Evolutionary conservation across 2,329 filamentous ascomycete genomes (phyloP), one percentile per base, ranked within the genome.

Genomic region (Davidsoniella virescens): DNA sequence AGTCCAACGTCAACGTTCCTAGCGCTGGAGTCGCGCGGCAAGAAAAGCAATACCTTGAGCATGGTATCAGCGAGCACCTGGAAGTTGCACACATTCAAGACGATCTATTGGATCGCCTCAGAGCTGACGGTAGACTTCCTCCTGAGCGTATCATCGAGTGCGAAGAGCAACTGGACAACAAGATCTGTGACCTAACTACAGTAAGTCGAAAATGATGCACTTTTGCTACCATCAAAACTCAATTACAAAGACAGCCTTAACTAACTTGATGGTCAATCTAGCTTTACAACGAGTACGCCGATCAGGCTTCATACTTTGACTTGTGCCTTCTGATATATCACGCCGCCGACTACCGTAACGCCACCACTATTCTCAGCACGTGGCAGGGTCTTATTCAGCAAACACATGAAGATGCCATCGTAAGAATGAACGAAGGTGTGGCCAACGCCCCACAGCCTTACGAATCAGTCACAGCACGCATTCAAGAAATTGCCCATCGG

Each of bases 41-140:
- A 59, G 77, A 82, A 54, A 84, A 92, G 62, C 92, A 95, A 63
- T 74, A 87, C 53, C 71, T 96, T 25, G 76, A 90, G 51, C 85
- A 94, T 58, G 80, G 87, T 55, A 84, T 95, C 20, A 80, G 80
- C 2, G 87, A 92, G 57, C 71, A 93, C 42, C 77, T 98, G 8
- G 92, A 98, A 58, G 78, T 96, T 46, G 90, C 88, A 12, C 90
- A 92, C 59, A 92, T 98, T 49, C 92, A 98, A 63, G 86, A 94
- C 60, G 92, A 98, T 58, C 66, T 96, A 40, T 65, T 96, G 20
- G 82, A 87, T 61, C 76, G 86, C 43, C 68, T 98, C 48, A 78
- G 73, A 60, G 73, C 73, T 8, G 92, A 98, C 56, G 62, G 69
- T 1, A 78, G 92, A 41, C 73, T 95, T 37, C 67, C 71, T 10